Evolutionary conservation across 2,329 filamentous ascomycete species (phyloP), one percentile per base, ranked within the genome.

Genomic region (Eutypella sp.): DNA sequence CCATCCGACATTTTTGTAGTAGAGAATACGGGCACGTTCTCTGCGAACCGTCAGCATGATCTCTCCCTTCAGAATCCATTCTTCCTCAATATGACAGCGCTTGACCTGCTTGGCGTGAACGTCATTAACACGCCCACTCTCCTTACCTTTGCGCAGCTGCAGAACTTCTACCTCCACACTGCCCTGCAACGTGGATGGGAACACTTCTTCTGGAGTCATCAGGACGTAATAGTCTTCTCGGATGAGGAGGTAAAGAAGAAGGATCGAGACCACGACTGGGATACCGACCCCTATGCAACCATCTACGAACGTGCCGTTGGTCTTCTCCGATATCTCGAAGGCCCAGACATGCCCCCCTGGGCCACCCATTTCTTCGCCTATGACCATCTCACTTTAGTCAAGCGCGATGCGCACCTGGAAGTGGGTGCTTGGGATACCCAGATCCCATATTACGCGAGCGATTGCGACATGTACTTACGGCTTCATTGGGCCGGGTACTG

Each of bases 1-100:
- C 58, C 73, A 2, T 62, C 63, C 23, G 71, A 79, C 51, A 79
- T 80, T 45, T 71, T 73, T 48, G 68, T 80, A 1, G 64, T 80
- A 5, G 76, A 79, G 53, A 80, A 79, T 59, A 79, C 72, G 13
- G 75, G 75, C 13, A 70, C 70, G 3, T 74, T 78, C 63, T 60
- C 69, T 43, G 65, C 71, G 9, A 79, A 79, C 51, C 59, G 63
- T 38, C 55, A 67, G n/a, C 60, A 62, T 1, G 55, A 63, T 18
- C 63, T 79, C 23, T 68, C 69, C 0, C 57, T 73, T 3, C 69
- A 78, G 44, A 79, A 79, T 47, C 75, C 74, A 0, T 79, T 77
- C 58, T 78, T 72, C 56, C 62, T 81, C 8, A 74, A 79, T 57
- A 70, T 78, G 52, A 70, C 69, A 2, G 69, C 72, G 23, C 62